Evolutionary conservation across 768 basidiomycete genomes (phyloP).

Genomic region (Tylopilus vinaceipallidus): DNA sequence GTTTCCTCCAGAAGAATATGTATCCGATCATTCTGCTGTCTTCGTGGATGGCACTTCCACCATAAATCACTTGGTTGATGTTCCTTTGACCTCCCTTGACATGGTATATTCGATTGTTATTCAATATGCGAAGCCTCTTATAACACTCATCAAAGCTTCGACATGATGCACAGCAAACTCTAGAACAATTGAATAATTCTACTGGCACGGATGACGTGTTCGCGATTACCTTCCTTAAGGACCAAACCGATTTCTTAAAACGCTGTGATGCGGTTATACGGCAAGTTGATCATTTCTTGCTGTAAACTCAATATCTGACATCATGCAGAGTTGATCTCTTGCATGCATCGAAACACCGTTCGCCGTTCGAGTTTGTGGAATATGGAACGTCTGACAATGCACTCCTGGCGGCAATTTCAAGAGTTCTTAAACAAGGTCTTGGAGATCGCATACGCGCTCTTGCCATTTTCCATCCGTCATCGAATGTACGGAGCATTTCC

Average conservation of each 20-base stretch:
- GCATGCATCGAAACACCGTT: slow-evolving; percentile 41
- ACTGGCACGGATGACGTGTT: slow-evolving; percentile 59
- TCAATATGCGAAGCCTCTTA: background rate
- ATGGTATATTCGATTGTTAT: slow-evolving; percentile 47
- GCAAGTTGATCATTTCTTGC: slow-evolving; percentile 35
- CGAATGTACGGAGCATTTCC: slow-evolving; percentile 44
- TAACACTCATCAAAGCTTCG: slow-evolving; percentile 51
- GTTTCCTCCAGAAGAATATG: slow-evolving; percentile 61
- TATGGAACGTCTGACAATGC: slow-evolving; percentile 58
- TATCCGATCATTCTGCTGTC: slow-evolving; percentile 47
- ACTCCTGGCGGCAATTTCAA: slow-evolving; percentile 50
- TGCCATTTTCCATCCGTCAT: slow-evolving; percentile 54
- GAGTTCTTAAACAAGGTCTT: slow-evolving; percentile 61
- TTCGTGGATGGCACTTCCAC: slow-evolving; percentile 79
- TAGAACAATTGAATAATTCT: slow-evolving; percentile 57
- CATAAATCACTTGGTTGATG: slow-evolving; percentile 72
- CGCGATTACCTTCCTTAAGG: slow-evolving; percentile 66
- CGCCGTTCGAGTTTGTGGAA: slow-evolving; percentile 44
- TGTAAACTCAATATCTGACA: slow-evolving; percentile 4
- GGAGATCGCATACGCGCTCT: slow-evolving; percentile 68
- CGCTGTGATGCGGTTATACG: slow-evolving; percentile 74
- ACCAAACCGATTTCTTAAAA: slow-evolving; percentile 58
- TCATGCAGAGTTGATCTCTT: slow-evolving; percentile 45
- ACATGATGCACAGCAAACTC: slow-evolving; percentile 72
- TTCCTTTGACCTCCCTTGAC: slow-evolving; percentile 76